Percentiles rank a stretch among this genome's conserved stretches.
phyloP scores from a whole-genome alignment of 208 protist genomes.

The Trypanosoma platydactyli region DNA sequence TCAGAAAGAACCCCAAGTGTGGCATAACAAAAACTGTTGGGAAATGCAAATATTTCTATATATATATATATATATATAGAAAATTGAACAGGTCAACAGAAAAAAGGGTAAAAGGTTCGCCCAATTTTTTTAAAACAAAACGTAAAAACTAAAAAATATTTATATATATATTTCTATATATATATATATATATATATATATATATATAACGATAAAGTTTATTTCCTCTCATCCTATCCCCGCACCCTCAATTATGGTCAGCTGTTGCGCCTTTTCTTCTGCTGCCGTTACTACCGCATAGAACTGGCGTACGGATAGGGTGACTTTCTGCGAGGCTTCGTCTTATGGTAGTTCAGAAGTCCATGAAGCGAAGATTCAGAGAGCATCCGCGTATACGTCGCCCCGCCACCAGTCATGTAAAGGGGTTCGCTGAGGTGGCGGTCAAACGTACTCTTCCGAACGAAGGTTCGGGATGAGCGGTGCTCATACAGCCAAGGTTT shows the following conservation, averaged over 20 bases:
- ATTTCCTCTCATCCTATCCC: neutral
- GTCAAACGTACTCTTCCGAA: neutral
- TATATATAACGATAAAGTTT: neutral
- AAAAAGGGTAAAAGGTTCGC: too few relatives aligned
- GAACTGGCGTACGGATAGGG: conserved; percentile 18
- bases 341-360: conserved; percentile 17
- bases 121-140: conserved; percentile 8
- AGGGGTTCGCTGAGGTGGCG: neutral
- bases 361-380: conserved; percentile 22
- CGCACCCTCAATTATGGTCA: neutral
- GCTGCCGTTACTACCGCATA: neutral
- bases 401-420: conserved; percentile 10
- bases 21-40: too few relatives aligned
- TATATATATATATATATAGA: too few relatives aligned
- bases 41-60: too few relatives aligned
- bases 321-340: conserved; percentile 22
- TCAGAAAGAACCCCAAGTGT: too few relatives aligned
- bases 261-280: neutral
- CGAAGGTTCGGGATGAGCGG: neutral
- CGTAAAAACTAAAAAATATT: conserved; percentile 4
- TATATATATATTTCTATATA: conserved; percentile 9
- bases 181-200: conserved; percentile 24
- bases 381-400: conserved; percentile 18
- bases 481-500: conserved; percentile 26
- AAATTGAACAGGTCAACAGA: too few relatives aligned